These are phyloP conservation scores for Phytophthora sp. DNA, from an alignment of 352 stramenopile genomes.

Conservation along the genomic window DNA sequence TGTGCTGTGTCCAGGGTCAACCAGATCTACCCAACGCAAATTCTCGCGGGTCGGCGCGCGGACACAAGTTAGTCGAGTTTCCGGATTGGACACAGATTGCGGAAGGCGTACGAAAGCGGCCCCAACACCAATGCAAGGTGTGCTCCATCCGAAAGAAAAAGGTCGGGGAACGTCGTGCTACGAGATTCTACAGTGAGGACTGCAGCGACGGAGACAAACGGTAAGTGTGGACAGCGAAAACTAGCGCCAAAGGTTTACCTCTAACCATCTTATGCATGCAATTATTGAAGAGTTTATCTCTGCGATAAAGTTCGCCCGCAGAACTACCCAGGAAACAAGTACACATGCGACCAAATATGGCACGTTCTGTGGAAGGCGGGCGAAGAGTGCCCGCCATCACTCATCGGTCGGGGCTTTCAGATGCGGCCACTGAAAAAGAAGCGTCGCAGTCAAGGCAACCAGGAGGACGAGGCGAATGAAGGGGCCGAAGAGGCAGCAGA, in stretches of 20 bases:
- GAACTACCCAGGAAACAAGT: slow-evolving; percentile 8
- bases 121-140: slow-evolving; percentile 8
- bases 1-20: not conserved
- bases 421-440: slow-evolving; percentile 5
- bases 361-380: slow-evolving; percentile 19
- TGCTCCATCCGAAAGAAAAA: slow-evolving; percentile 8
- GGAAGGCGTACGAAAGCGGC: not conserved
- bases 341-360: slow-evolving; percentile 20
- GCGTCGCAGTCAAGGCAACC: not conserved
- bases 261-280: not conserved
- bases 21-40: not conserved
- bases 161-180: not conserved
- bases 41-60: not conserved
- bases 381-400: not conserved
- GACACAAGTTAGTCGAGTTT: not conserved
- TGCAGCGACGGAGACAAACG: slow-evolving; percentile 2
- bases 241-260: no score
- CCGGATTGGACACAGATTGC: not conserved
- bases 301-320: slow-evolving; percentile 2
- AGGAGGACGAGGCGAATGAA: not conserved
- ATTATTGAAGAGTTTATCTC: slow-evolving; percentile 4
- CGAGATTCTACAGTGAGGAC: slow-evolving; percentile 1
- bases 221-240: no score
- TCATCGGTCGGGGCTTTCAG: slow-evolving; percentile 2
- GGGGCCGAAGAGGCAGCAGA: not conserved